These are phyloP conservation scores for Quercus suber DNA, from an alignment of 306 rosid genomes.

Conservation along the genomic window DNA sequence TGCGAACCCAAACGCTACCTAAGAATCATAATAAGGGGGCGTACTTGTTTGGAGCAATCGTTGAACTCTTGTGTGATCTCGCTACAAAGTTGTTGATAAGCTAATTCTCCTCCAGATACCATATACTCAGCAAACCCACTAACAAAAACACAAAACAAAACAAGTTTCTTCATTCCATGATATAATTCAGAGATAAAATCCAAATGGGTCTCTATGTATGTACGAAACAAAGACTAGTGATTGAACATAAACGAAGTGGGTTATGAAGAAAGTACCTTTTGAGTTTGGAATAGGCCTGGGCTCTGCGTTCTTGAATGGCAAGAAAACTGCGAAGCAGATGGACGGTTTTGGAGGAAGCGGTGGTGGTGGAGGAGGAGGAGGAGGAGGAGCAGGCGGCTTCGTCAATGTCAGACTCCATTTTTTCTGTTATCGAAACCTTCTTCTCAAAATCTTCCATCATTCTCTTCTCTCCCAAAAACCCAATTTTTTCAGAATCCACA, in stretches of 20 bases:
- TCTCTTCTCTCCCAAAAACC: too few relatives aligned
- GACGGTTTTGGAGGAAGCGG: slow-evolving; percentile 24
- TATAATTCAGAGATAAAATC: neutral
- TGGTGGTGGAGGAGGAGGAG: slow-evolving; percentile 18
- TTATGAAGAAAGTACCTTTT: slow-evolving; percentile 31
- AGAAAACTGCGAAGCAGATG: slow-evolving; percentile 61
- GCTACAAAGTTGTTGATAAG: slow-evolving; percentile 72
- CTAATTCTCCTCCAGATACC: slow-evolving; percentile 61
- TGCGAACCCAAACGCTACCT: too few relatives aligned
- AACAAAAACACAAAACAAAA: slow-evolving; percentile 20
- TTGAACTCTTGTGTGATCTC: slow-evolving; percentile 78
- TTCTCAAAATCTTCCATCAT: slow-evolving; percentile 62
- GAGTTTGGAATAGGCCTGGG: slow-evolving; percentile 73
- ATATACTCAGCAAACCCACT: slow-evolving; percentile 75
- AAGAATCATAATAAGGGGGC: neutral
- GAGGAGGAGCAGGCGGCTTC: neutral
- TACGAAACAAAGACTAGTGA: too few relatives aligned
- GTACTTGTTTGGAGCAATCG: slow-evolving; percentile 75
- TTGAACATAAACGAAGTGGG: too few relatives aligned
- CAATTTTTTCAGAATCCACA: too few relatives aligned
- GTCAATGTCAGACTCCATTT: slow-evolving; percentile 30
- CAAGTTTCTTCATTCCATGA: too few relatives aligned
- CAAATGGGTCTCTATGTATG: too few relatives aligned
- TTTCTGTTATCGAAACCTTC: slow-evolving; percentile 52
- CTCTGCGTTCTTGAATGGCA: slow-evolving; percentile 68